A percentile compares a stretch with the other conserved stretches of the same genome.
Evolutionary conservation across 164 flowering plant genomes (phyloP).

Genomic region (Vitis vinifera): ASM3070453v1 NC_081814.1:26350001-26350500

Average conservation of each 20-base stretch:
- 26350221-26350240: conserved; percentile 32
- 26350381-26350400: conserved; percentile 1
- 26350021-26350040: conserved; percentile 94
- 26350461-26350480: too few relatives aligned
- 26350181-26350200: conserved; percentile 7
- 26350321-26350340: conserved; percentile 15
- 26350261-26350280: conserved; percentile 22
- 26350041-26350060: conserved; percentile 57
- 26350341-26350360: conserved; percentile 13
- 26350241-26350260: conserved; percentile 20
- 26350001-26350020: conserved; percentile 91
- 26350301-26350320: conserved; percentile 18
- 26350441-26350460: too few relatives aligned
- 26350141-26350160: conserved; percentile 23
- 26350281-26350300: conserved; percentile 14
- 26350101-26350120: conserved; percentile 24
- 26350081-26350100: conserved; percentile 19
- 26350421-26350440: conserved; percentile 8
- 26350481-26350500: too few relatives aligned
- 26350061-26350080: conserved; percentile 37
- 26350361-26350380: conserved; percentile 8
- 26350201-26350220: conserved; percentile 17
- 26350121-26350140: conserved; percentile 30
- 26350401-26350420: conserved; percentile 14
- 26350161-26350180: conserved; percentile 24